phyloP scores from a whole-genome alignment of 192 early-diverging fungal genomes.

The Powellomyces hirtus region DNA sequence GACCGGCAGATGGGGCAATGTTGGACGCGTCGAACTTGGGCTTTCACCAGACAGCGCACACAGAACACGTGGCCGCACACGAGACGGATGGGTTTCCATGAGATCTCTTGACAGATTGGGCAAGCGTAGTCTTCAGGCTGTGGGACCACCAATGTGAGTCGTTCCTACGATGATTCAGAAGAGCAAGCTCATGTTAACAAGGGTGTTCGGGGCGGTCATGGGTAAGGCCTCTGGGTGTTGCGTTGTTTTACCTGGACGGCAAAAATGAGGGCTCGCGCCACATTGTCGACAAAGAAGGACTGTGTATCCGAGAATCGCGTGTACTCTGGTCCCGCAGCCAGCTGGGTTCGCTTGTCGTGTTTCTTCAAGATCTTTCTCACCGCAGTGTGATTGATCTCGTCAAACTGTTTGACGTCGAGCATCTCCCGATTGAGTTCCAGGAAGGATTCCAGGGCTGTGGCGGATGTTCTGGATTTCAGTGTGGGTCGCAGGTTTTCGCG shows the following conservation, averaged over 20 bases:
- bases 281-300: constrained; percentile 49
- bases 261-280: constrained; percentile 59
- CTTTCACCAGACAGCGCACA: constrained; percentile 76
- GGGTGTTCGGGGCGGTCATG: too few species aligned
- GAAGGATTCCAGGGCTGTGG: constrained; percentile 48
- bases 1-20: constrained; percentile 76
- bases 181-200: too few species aligned
- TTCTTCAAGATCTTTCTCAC: constrained; percentile 86
- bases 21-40: constrained; percentile 56
- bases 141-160: constrained; percentile 70
- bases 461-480: constrained; percentile 22
- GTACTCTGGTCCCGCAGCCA: constrained; percentile 55
- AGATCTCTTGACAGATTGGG: constrained; percentile 75
- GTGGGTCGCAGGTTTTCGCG: background rate
- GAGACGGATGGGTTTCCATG: constrained; percentile 77
- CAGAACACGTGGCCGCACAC: constrained; percentile 76
- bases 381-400: constrained; percentile 72
- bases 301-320: constrained; percentile 49
- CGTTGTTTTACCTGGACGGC: constrained; percentile 46
- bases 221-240: too few species aligned
- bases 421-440: constrained; percentile 69
- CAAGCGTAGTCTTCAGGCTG: constrained; percentile 79
- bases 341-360: constrained; percentile 80
- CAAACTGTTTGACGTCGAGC: constrained; percentile 66
- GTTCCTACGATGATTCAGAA: constrained; percentile 31